Conservation (phyloP, 2,329 filamentous ascomycete genomes). For the Nothopassalora personata region DNA sequence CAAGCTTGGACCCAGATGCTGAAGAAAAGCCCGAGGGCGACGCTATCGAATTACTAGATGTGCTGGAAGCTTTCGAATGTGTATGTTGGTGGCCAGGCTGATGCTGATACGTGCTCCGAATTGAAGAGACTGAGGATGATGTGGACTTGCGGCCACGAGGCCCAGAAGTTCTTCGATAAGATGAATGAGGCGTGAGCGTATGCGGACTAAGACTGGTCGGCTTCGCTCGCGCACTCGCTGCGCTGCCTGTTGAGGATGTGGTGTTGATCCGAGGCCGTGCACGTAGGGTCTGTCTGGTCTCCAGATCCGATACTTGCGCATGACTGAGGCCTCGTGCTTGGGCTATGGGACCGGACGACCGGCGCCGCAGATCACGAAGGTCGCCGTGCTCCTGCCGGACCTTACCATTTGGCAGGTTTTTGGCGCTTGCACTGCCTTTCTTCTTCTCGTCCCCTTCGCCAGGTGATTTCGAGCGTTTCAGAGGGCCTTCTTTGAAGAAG, state of each 20-base stretch:
- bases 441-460: conserved; percentile 22
- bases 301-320: conserved; percentile 34
- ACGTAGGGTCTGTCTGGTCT: conserved; percentile 36
- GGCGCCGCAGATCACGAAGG: conserved; percentile 32
- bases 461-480: conserved; percentile 58
- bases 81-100: conserved; percentile 60
- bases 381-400: conserved; percentile 16
- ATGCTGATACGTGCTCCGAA: conserved; percentile 84
- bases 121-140: conserved; percentile 87
- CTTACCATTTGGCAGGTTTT: conserved; percentile 15
- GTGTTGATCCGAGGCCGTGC: conserved; percentile 42
- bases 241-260: conserved; percentile 32
- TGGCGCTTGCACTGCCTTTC: conserved; percentile 14
- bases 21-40: conserved; percentile 40
- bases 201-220: conserved; percentile 60
- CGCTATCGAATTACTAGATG: conserved; percentile 67
- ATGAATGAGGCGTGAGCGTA: conserved; percentile 81
- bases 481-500: conserved; percentile 62
- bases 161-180: conserved; percentile 78
- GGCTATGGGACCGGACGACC: conserved; percentile 32
- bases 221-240: conserved; percentile 31
- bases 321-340: conserved; percentile 30
- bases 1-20: conserved; percentile 56
- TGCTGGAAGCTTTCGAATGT: conserved; percentile 91
- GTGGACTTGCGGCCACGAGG: conserved; percentile 91